Evolutionary conservation across 352 stramenopile genomes (phyloP).

Genomic region (Globisporangium nodosum): DNA sequence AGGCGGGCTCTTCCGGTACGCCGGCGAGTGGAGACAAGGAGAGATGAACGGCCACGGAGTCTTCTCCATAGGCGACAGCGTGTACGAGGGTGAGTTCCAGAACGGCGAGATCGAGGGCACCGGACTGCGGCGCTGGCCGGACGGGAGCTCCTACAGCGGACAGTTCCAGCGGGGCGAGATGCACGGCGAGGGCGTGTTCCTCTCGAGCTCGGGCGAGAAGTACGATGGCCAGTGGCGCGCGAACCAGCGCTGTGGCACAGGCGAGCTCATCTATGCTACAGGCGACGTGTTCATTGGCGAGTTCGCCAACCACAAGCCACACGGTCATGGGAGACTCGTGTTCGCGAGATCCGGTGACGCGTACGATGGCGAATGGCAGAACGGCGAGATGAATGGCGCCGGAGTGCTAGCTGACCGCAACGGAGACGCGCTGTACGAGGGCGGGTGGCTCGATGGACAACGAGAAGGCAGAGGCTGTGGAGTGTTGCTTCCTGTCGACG

Average conservation of each 20-base stretch:
- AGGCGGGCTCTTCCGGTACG: constrained; percentile 44
- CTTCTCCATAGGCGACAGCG: constrained; percentile 23
- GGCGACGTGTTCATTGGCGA: constrained; percentile 35
- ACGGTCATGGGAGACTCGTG: constrained; percentile 30
- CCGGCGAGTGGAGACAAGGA: constrained; percentile 54
- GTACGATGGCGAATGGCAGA: constrained; percentile 42
- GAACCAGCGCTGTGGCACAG: constrained; percentile 39
- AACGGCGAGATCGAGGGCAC: constrained; percentile 58
- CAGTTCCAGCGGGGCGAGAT: constrained; percentile 46
- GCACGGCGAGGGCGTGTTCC: constrained; percentile 43
- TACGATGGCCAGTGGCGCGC: constrained; percentile 53
- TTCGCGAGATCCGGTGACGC: constrained; percentile 14
- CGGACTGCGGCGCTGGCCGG: constrained; percentile 42
- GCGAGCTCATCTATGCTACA: constrained; percentile 26
- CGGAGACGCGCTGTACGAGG: constrained; percentile 30
- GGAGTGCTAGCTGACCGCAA: constrained; percentile 17
- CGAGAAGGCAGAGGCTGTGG: constrained; percentile 23
- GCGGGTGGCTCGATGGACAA: constrained; percentile 29
- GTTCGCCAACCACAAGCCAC: constrained; percentile 33
- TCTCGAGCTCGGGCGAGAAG: constrained; percentile 31
- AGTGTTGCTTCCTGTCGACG: constrained; percentile 1
- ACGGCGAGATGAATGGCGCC: constrained; percentile 17
- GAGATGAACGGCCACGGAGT: constrained; percentile 50
- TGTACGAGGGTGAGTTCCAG: constrained; percentile 51
- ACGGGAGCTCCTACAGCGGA: constrained; percentile 55